These are phyloP conservation scores for Solanum appendiculatum DNA, from an alignment of 257 asterid species.

Conservation along the genomic window DNA sequence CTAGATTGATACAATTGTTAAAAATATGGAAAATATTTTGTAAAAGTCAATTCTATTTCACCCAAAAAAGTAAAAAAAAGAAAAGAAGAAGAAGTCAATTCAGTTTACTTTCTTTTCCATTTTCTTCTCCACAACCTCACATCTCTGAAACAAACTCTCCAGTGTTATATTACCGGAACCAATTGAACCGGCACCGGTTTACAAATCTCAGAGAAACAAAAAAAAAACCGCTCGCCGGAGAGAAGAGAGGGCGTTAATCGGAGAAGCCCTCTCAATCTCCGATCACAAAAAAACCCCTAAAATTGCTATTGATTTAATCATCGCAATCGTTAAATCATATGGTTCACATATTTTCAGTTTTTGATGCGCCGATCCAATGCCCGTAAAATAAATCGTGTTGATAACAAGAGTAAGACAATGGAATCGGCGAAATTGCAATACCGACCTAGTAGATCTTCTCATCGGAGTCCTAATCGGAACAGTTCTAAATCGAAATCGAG, in stretches of 20 bases:
- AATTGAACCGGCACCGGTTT: background rate
- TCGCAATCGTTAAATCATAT: slow-evolving; percentile 20
- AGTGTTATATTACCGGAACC: background rate
- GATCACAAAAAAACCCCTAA: background rate
- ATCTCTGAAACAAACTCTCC: background rate
- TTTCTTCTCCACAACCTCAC: background rate
- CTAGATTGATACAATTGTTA: background rate
- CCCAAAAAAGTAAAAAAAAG: background rate
- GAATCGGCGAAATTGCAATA: slow-evolving; percentile 62
- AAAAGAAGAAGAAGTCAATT: background rate
- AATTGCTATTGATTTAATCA: background rate
- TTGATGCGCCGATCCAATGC: slow-evolving; percentile 99
- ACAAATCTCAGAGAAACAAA: background rate
- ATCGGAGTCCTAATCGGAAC: slow-evolving; percentile 28
- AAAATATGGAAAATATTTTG: background rate
- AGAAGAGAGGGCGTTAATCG: background rate
- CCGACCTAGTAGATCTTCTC: slow-evolving; percentile 47
- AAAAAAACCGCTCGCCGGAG: background rate
- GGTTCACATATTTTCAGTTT: slow-evolving; percentile 37
- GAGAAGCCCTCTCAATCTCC: slow-evolving; percentile 1
- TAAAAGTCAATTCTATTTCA: background rate
- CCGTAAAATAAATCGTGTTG: slow-evolving; percentile 19
- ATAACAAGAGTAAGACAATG: slow-evolving; percentile 24
- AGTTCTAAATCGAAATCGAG: slow-evolving; percentile 37
- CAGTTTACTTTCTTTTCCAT: background rate